phyloP scores from a whole-genome alignment of 768 basidiomycete species.

The Boletellus sp. region DNA sequence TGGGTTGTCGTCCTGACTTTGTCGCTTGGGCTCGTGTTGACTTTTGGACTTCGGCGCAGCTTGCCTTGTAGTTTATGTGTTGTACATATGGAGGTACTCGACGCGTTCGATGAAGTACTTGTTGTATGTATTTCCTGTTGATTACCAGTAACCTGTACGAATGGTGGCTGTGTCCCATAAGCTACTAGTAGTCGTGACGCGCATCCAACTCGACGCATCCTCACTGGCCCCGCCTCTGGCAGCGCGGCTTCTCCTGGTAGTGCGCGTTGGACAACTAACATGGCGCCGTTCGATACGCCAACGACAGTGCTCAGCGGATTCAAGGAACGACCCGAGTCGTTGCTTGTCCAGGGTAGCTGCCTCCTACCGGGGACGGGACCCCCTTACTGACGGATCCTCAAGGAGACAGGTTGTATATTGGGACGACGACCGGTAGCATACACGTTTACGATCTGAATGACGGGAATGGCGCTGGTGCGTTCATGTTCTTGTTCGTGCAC shows the following conservation, averaged over 20 bases:
- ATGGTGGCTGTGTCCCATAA: no score
- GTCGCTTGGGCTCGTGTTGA: background rate
- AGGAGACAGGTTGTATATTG: slow-evolving; percentile 63
- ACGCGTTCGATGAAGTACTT: no score
- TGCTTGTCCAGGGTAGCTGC: slow-evolving; percentile 28
- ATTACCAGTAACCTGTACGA: no score
- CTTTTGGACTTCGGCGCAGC: slow-evolving; percentile 4
- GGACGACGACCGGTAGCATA: slow-evolving; percentile 54
- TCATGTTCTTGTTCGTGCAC: slow-evolving; percentile 4
- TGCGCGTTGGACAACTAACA: slow-evolving; percentile 18
- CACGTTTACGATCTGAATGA: slow-evolving; percentile 48
- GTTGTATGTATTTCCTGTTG: no score
- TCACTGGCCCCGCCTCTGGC: slow-evolving; percentile 10
- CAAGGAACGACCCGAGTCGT: slow-evolving; percentile 36
- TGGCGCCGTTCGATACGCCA: slow-evolving; percentile 33
- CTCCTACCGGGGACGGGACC: background rate
- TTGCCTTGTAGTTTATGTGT: slow-evolving; percentile 6
- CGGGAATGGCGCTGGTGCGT: slow-evolving; percentile 38
- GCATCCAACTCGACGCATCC: slow-evolving; percentile 2
- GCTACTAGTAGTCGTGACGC: no score
- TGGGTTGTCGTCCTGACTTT: background rate
- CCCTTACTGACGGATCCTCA: background rate
- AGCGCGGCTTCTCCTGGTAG: no score
- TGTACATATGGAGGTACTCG: no score
- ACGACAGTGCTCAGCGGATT: slow-evolving; percentile 27